Percentiles rank a stretch among this genome's conserved stretches.
Conservation (phyloP, 768 basidiomycete genomes). For the Lyophyllum semitale region DNA sequence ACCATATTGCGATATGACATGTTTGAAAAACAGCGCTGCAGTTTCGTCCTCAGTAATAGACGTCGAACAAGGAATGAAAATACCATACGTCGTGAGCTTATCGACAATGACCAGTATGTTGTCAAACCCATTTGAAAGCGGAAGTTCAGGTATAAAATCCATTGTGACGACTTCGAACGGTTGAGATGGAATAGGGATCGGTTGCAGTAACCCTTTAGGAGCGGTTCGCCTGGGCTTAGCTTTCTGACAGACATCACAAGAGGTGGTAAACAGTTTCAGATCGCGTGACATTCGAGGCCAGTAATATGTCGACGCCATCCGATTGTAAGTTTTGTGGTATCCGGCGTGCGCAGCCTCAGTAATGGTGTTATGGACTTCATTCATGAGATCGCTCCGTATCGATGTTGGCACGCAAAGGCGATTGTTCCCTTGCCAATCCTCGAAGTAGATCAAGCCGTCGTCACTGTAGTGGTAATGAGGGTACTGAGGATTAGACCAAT, state of each 20-base stretch:
- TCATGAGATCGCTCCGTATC: slow-evolving; percentile 17
- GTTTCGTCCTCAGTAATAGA: slow-evolving; percentile 27
- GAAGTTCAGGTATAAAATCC: slow-evolving; percentile 38
- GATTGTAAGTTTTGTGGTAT: too few relatives aligned
- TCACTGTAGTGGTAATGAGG: not conserved
- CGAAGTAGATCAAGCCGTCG: slow-evolving; percentile 20
- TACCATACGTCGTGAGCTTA: slow-evolving; percentile 37
- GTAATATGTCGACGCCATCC: slow-evolving; percentile 23
- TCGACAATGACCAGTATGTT: slow-evolving; percentile 36
- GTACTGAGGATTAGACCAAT: not conserved
- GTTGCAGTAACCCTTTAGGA: slow-evolving; percentile 31
- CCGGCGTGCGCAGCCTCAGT: slow-evolving; percentile 30
- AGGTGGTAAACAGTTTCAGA: slow-evolving; percentile 18
- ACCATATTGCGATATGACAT: too few relatives aligned
- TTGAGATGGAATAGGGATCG: slow-evolving; percentile 30
- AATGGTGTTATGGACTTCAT: slow-evolving; percentile 22
- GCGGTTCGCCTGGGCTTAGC: slow-evolving; percentile 24
- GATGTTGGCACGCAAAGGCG: slow-evolving; percentile 28
- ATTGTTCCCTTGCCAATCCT: slow-evolving; percentile 21
- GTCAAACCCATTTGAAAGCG: slow-evolving; percentile 27
- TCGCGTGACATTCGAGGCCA: slow-evolving; percentile 33
- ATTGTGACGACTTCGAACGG: slow-evolving; percentile 33
- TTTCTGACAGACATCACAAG: slow-evolving; percentile 31
- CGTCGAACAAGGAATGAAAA: slow-evolving; percentile 36
- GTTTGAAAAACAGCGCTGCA: not conserved